A percentile compares a stretch with the other conserved stretches of the same genome.
phyloP scores from a whole-genome alignment of 768 basidiomycete species.

The Mycena crocata region DNA sequence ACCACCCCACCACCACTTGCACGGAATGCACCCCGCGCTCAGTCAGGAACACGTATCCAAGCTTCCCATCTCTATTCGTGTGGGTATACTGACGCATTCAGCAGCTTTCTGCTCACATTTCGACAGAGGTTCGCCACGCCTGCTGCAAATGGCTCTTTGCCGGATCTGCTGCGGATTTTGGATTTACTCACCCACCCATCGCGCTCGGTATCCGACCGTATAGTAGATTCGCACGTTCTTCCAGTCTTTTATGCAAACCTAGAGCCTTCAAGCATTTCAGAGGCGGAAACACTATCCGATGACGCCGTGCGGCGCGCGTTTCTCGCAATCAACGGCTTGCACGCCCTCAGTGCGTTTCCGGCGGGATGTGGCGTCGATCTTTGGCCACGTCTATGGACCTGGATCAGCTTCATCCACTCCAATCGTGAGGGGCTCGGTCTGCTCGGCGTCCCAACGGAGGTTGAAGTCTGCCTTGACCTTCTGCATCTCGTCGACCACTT shows the following conservation, averaged over 20 bases:
- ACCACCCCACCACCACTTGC: no score
- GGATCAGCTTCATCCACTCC: not conserved
- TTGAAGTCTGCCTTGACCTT: not conserved
- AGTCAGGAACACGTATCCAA: no score
- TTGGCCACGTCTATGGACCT: not conserved
- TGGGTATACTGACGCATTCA: no score
- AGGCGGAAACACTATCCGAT: not conserved
- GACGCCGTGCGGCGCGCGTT: not conserved
- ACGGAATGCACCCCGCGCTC: no score
- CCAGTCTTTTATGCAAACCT: not conserved
- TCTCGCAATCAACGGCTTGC: not conserved
- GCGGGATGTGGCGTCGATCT: not conserved
- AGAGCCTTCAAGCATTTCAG: slow-evolving; percentile 2
- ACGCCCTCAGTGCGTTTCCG: not conserved
- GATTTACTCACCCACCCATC: no score
- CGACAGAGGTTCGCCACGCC: no score
- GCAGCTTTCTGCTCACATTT: no score
- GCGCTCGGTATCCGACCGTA: no score
- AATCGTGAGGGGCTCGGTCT: not conserved
- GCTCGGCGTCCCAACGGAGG: not conserved
- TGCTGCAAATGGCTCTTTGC: no score
- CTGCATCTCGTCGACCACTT: not conserved
- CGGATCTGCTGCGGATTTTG: no score
- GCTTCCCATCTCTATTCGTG: no score
- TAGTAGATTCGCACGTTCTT: not conserved